Evolutionary conservation across 2,329 filamentous ascomycete species (phyloP).

Genomic region (Epichloe sibirici): DNA sequence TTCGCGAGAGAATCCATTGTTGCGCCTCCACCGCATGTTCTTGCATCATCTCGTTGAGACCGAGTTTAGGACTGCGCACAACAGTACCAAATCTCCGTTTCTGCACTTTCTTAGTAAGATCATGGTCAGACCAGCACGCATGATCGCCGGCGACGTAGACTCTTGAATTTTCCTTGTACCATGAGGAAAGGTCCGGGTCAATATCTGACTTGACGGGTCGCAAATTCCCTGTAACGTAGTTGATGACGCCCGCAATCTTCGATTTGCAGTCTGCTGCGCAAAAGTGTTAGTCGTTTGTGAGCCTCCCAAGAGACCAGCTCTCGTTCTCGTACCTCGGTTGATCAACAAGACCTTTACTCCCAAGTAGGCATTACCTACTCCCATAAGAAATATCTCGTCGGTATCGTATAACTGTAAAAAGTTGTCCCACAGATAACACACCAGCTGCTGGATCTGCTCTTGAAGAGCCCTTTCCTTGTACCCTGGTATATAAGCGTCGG

Average conservation of each 20-base stretch:
- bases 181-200: slow-evolving; percentile 58
- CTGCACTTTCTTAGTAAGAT: slow-evolving; percentile 44
- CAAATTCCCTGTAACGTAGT: slow-evolving; percentile 68
- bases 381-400: slow-evolving; percentile 71
- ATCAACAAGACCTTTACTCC: slow-evolving; percentile 73
- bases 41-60: slow-evolving; percentile 44
- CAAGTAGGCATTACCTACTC: slow-evolving; percentile 78
- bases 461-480: slow-evolving; percentile 37
- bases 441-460: slow-evolving; percentile 56
- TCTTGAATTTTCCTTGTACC: slow-evolving; percentile 74
- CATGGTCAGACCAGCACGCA: slow-evolving; percentile 58
- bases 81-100: slow-evolving; percentile 51
- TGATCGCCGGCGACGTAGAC: slow-evolving; percentile 70
- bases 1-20: slow-evolving; percentile 35
- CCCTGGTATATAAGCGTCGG: slow-evolving; percentile 33
- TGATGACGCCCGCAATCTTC: slow-evolving; percentile 59
- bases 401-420: slow-evolving; percentile 70
- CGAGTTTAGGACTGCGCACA: slow-evolving; percentile 34
- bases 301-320: neutral
- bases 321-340: slow-evolving; percentile 49
- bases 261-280: slow-evolving; percentile 44
- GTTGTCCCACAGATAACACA: slow-evolving; percentile 91
- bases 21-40: slow-evolving; percentile 39
- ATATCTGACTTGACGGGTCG: slow-evolving; percentile 69
- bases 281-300: neutral